Base-by-base conservation (phyloP, 495 filamentous ascomycete species). In the Ramalina intermedia region DNA sequence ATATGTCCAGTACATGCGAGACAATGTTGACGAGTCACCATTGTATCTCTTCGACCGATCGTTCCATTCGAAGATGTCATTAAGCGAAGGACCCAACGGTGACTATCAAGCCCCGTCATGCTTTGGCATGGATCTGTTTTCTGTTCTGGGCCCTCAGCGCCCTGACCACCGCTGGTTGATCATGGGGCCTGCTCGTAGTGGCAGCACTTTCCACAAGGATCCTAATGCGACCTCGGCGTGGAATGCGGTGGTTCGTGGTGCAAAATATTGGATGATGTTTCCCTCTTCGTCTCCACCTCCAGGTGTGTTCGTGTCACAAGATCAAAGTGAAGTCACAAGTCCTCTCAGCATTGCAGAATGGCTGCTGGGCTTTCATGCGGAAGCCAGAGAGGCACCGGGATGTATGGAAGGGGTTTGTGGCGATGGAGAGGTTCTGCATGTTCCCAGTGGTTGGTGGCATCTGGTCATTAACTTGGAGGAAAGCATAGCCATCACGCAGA, bases 211-310 rank as follows among this genome's bases (percentile, higher is more conserved):
- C 57, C 91, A 98, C 69, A 96, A 96, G 60, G 82, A 84, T 53
- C 80, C 80, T 0, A 85, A 83, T 59, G 79, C 72, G 16, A 81
- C 74, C 16, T 89, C 84, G 54, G 91, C 91, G 2, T 98, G 91
- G 91, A 98, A 98, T 61, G 90, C 91, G 0, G 89, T 96, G 14
- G 63, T 98, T 29, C 74, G 81, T 47, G 91, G 91, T 14, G 79
- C 83, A 17, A 98, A 98, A 63, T 98, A 96, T 69, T 98, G 91
- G 91, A 93, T 98, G 53, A 94, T 87, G 82, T 90, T 96, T 70
- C 44, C 44, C 9, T 79, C 91, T 41, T 68, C 81, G 0, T 70
- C 72, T 14, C 75, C 80, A 8, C 84, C 84, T 9, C 91, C 91
- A 4, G 91, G 91, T 18, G 87, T 98, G 17, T 93, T 84, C 57